Evolutionary conservation across 2,329 filamentous ascomycete genomes (phyloP), one percentile per base, ranked within the genome.

Genomic region (Plectosphaerella plurivora): DNA sequence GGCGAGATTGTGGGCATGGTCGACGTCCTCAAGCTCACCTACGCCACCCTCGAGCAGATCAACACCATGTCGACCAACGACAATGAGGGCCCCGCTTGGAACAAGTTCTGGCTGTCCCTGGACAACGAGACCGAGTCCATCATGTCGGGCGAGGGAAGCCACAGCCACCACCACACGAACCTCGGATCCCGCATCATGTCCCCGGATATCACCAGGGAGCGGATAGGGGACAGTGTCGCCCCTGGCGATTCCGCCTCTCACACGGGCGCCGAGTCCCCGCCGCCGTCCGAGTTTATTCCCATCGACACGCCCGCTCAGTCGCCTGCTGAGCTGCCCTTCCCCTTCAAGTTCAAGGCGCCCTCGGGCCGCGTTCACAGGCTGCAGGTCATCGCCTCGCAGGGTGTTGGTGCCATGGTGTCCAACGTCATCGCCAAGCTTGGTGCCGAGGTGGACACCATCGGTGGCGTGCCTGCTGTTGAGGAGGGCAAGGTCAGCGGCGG

Each of bases 1-100:
- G 94, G 93, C 58, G 94, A 99, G 72, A 99, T 99, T 65, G 94
- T 99, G 53, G 94, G 94, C 64, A 99, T 99, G 94, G 94, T 99
- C 24, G 94, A 99, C 71, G 94, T 99, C 54, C 83, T 99, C 57
- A 97, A 97, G 75, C 81, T 99, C 64, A 99, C 94, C 20, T 99
- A 99, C 71, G 94, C 94, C 48, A 99, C 94, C 5, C 81, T 99
- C 50, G 94, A 99, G 72, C 93, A 97, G 76, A 91, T 96, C 72
- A 97, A 97, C 76, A 91, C 90, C 54, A 97, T 99, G 87, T 86
- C 83, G 41, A 91, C 86, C 50, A 83, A 83, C 42, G 93, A 96
- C 66, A 91, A 84, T 61, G 94, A 99, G 72, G 94, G 94, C 0
- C 94, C 94, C 5, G 94, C 94, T 7, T 99, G 94, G 94, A 97